Percentiles rank a stretch among this genome's conserved stretches.
These are phyloP conservation scores for Talaromyces sp. DNA, from an alignment of 2,329 filamentous ascomycete species.

Conservation along the genomic window DNA sequence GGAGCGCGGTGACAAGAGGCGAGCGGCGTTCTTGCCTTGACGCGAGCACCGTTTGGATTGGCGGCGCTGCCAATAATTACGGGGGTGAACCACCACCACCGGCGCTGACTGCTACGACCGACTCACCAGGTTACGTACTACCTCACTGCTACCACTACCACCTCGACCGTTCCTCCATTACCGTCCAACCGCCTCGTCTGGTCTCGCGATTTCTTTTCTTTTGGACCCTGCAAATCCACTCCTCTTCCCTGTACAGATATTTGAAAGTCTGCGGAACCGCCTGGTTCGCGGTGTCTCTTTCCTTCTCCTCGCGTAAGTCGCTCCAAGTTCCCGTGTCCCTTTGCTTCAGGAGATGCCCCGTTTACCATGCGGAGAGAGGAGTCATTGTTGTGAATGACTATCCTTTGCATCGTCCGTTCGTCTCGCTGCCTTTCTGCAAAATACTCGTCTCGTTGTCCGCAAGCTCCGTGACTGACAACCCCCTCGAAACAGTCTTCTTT, in stretches of 20 bases:
- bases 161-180: conserved; percentile 11
- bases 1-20: conserved; percentile 9
- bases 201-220: background rate
- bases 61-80: conserved; percentile 15
- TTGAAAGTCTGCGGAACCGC: conserved; percentile 11
- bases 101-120: background rate
- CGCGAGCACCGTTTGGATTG: conserved; percentile 9
- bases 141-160: background rate
- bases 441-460: background rate
- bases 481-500: conserved; percentile 12
- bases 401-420: background rate
- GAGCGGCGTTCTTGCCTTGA: conserved; percentile 16
- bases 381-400: conserved; percentile 8
- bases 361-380: conserved; percentile 1
- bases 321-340: background rate
- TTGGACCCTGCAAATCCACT: background rate
- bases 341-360: conserved; percentile 9
- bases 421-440: background rate
- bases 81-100: conserved; percentile 14
- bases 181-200: conserved; percentile 3
- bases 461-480: conserved; percentile 12
- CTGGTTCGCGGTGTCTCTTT: conserved; percentile 17
- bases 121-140: conserved; percentile 2
- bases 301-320: conserved; percentile 13
- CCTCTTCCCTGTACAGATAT: conserved; percentile 10